Percentiles rank a stretch among this genome's conserved stretches.
phyloP scores from a whole-genome alignment of 2,329 filamentous ascomycete genomes.

The Ceratocystis alfenasii region DNA sequence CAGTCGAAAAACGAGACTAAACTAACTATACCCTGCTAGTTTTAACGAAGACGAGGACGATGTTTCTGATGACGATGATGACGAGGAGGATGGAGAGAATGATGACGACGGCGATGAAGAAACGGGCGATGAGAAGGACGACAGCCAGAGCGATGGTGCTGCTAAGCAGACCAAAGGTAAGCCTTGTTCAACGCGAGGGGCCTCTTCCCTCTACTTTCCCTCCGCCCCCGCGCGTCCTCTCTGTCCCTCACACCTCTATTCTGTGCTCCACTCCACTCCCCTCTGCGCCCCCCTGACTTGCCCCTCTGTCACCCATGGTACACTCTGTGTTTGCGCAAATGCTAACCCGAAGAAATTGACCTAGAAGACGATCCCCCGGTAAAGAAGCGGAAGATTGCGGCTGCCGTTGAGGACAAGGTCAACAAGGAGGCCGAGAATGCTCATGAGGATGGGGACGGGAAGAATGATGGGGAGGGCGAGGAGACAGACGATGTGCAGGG shows the following conservation, averaged over 20 bases:
- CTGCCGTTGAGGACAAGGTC: constrained; percentile 26
- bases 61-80: constrained; percentile 33
- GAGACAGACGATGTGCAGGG: background rate
- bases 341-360: constrained; percentile 17
- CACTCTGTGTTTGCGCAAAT: background rate
- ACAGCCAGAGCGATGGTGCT: constrained; percentile 22
- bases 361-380: constrained; percentile 35
- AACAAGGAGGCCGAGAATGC: constrained; percentile 25
- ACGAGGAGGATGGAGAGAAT: constrained; percentile 32
- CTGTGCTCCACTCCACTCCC: background rate
- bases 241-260: background rate
- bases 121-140: constrained; percentile 27
- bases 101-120: constrained; percentile 30
- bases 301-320: too few species aligned
- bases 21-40: background rate
- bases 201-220: too few species aligned
- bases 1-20: too few species aligned
- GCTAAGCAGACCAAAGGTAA: constrained; percentile 16
- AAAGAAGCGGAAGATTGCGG: constrained; percentile 41
- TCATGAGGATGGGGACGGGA: constrained; percentile 23
- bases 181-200: background rate
- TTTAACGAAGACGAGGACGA: constrained; percentile 15
- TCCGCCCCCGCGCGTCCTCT: too few species aligned
- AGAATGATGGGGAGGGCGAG: constrained; percentile 24
- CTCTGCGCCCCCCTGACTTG: too few species aligned